Evolutionary conservation across 2,329 filamentous ascomycete genomes (phyloP), one percentile per base, ranked within the genome.

Genomic region (Aspergillus ruber): DNA sequence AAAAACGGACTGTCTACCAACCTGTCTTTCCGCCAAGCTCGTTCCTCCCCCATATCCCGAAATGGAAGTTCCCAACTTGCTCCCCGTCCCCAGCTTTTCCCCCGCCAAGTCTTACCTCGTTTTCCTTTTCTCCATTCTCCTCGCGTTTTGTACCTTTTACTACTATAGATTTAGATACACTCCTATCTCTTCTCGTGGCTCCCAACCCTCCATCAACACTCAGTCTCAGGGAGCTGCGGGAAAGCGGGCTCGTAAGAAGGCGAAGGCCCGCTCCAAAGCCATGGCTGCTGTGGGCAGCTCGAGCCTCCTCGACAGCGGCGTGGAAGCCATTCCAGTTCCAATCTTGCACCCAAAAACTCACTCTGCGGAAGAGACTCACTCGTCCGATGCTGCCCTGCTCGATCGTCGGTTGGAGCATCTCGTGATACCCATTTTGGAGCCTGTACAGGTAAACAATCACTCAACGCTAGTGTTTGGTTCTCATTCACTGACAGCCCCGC

Each of bases 281-380:
- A 43, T 27, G 12, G 21, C 41, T 32, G 15, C 42, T 36, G 42
- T 21, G 29, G 20, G 13, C 27, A 38, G 23, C 9, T 48, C 20
- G 12, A 43, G 46, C 20, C 43, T 57, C 17, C 46, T 59, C 8
- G 55, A 57, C 41, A 50, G 49, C 2, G 10, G 36, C n/a, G 25
- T 57, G 25, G 56, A 59, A 20, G 50, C 56, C 7, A 55, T 59
- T 21, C 43, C 40, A 17, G 48, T 56, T 8, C 55, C 50, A 0
- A 42, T 42, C 17, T 44, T 59, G 27, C 33, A 49, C 29, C 52
- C 54, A 12, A 43, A 21, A 15, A 13, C 15, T 35, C 12, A 29
- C 8, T 6, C 25, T 25, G 8, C 25, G 42, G 27, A 20, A 32
- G 36, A 39, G 10, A 21, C 36, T 39, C 15, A 39, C 4, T 39